These are phyloP conservation scores for Edaphochlamys debaryana DNA, from an alignment of 139 green algal species.

Conservation along the genomic window DNA sequence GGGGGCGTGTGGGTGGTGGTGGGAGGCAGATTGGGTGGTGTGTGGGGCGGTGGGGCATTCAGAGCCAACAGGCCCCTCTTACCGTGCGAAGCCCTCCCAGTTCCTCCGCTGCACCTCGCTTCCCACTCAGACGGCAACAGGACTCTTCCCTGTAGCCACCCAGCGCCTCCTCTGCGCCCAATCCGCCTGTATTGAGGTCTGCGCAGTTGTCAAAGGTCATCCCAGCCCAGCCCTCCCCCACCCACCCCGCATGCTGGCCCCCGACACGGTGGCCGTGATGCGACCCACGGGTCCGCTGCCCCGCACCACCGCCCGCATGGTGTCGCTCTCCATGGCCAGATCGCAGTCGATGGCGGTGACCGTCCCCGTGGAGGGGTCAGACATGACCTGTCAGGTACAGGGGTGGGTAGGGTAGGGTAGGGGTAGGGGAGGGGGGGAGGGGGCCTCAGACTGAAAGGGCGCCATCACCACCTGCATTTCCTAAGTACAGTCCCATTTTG, in stretches of 20 bases:
- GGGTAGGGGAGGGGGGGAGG: not conserved
- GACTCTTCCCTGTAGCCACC: no score
- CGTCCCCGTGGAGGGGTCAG: slow-evolving; percentile 5
- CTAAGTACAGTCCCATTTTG: no score
- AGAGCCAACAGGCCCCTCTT: no score
- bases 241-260: slow-evolving; percentile 44
- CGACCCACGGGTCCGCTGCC: slow-evolving; percentile 52
- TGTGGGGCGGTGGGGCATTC: no score
- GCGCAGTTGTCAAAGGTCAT: no score
- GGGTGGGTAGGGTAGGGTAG: not conserved
- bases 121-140: no score
- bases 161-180: no score
- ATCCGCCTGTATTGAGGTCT: not conserved
- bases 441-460: no score
- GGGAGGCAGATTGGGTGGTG: not conserved
- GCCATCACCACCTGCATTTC: no score
- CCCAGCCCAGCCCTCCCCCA: not conserved
- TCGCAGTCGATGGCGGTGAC: slow-evolving; percentile 47
- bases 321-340: slow-evolving; percentile 48
- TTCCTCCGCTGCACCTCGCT: no score
- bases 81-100: no score
- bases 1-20: not conserved
- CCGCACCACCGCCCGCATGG: slow-evolving; percentile 55
- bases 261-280: slow-evolving; percentile 53
- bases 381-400: not conserved